Base-by-base conservation (phyloP, 176 grass and related monocot genomes). In the Ensete ventricosum region DNA sequence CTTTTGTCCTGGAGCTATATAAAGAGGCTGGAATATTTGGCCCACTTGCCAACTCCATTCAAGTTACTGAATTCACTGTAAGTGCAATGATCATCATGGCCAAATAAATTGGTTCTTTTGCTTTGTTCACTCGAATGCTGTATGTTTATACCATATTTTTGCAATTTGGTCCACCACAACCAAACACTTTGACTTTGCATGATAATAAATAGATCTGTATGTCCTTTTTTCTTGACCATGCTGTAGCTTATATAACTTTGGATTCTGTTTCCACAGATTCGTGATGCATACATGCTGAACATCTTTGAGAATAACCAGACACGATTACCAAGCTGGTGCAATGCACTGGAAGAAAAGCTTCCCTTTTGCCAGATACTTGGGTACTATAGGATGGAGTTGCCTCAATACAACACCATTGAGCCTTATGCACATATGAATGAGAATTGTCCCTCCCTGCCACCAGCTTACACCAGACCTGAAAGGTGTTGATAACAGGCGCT, bases 21-120 rank as follows among this genome's bases (percentile, higher is more conserved):
- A 98, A 93, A 75, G 90, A 93, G 74, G 90, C 95, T 82, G 95
- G 95, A 57, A 55, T 98, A 53, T 93, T 98, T 71, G 65, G 62
- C 50, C 90, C 95, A 62, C 85, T 91, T 27, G 54, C 88, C 1
- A 86, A 93, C 59, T 93, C 90, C 6, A 93, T 98, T 78, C 88
- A 98, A 80, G 95, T 98, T 64, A 93, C 95, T 0, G 90, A 98
- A 72, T 98, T 98, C 82, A 98, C 90, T 71, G 95, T 98, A 91
- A 93, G 95, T 96, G 51, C 68, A 53, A 23, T 34, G 57, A 53
- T 16, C 3, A 17, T 24, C 48, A 53, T 64, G 21, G 54, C n/a
- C 29, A 52, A 51, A 29, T 55, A 29, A 14, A 75, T 7, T 49
- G 24, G 14, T 57, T 34, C 1, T 49, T 49, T 29, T 62, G 13